These are phyloP conservation scores for Tylopilus orsonianus DNA, from an alignment of 1,284 basidiomycete species.

Conservation along the genomic window DNA sequence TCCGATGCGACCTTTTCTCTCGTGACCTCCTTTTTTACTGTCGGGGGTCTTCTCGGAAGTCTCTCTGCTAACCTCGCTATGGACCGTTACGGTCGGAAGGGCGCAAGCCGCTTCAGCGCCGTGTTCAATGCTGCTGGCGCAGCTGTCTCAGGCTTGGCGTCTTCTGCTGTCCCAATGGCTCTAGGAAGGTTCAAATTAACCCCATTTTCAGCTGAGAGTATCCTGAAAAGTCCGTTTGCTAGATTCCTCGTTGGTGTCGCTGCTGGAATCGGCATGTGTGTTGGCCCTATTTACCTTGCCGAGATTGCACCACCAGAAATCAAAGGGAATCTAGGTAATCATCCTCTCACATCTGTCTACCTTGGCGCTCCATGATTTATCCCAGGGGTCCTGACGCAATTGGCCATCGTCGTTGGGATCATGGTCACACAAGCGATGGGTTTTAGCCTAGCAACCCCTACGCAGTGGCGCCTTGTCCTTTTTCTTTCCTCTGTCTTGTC, in stretches of 20 bases:
- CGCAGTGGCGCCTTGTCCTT: constrained; percentile 75
- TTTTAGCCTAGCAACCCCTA: constrained; percentile 60
- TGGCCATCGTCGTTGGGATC: constrained; percentile 83
- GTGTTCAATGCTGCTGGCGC: constrained; percentile 61
- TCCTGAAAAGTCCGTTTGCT: constrained; percentile 5
- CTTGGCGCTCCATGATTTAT: constrained; percentile 15
- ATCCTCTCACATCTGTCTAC: neutral
- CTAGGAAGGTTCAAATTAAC: constrained; percentile 59
- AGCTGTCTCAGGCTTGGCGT: constrained; percentile 62
- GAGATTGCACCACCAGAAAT: constrained; percentile 77
- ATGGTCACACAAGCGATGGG: constrained; percentile 75
- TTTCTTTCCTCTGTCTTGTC: constrained; percentile 63
- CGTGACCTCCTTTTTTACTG: constrained; percentile 82
- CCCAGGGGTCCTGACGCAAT: constrained; percentile 82
- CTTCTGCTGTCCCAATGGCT: constrained; percentile 56
- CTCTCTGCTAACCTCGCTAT: constrained; percentile 69
- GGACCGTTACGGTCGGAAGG: constrained; percentile 67
- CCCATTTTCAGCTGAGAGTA: neutral
- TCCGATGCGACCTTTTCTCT: constrained; percentile 72
- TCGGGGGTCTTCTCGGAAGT: constrained; percentile 86
- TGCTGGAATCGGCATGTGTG: constrained; percentile 81
- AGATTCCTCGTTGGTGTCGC: constrained; percentile 80
- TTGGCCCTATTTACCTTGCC: constrained; percentile 84
- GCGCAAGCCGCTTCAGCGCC: constrained; percentile 60
- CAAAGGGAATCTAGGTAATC: constrained; percentile 67